Evolutionary conservation across 140 eudicot species (phyloP), one percentile per base, ranked within the genome.

Genomic region (Senecio squalidus): DNA sequence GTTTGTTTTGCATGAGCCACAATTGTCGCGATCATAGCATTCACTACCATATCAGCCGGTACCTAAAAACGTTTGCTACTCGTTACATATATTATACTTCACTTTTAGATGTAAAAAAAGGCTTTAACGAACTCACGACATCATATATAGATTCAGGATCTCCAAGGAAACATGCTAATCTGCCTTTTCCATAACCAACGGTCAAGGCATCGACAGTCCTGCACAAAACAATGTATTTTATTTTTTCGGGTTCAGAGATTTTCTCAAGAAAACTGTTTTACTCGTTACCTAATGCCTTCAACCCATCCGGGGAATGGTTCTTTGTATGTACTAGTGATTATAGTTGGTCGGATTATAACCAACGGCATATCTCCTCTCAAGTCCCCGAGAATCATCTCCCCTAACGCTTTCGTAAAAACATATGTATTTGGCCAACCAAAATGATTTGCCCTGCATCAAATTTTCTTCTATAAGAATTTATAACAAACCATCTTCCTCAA

Each of bases 41-140:
- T 85, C 71, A 82, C 90, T 61, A 85, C 89, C 95, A 85, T 78
- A 38, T 85, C 95, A 8, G 90, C 95, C 21, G 95, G 95, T 24
- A 85, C 81, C 90, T 85, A 79, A 26, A 29, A 17, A 36, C 41
- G n/a, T n/a, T n/a, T n/a, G n/a, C n/a, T n/a, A n/a, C n/a, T n/a
- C n/a, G n/a, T n/a, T n/a, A n/a, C n/a, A n/a, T n/a, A n/a, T n/a
- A n/a, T n/a, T n/a, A n/a, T n/a, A n/a, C n/a, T n/a, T n/a, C n/a
- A n/a, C n/a, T n/a, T n/a, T n/a, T n/a, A n/a, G n/a, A n/a, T n/a
- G n/a, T n/a, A n/a, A n/a, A n/a, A n/a, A n/a, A n/a, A n/a, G n/a
- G n/a, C n/a, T n/a, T n/a, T n/a, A n/a, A n/a, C n/a, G n/a, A n/a
- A n/a, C n/a, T n/a, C 13, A 36, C 41, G 1, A 7, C 41, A 36